A percentile compares a stretch with the other conserved stretches of the same genome.
phyloP scores from a whole-genome alignment of 1,139 yeast species.

The Hanseniaspora sp. region DNA sequence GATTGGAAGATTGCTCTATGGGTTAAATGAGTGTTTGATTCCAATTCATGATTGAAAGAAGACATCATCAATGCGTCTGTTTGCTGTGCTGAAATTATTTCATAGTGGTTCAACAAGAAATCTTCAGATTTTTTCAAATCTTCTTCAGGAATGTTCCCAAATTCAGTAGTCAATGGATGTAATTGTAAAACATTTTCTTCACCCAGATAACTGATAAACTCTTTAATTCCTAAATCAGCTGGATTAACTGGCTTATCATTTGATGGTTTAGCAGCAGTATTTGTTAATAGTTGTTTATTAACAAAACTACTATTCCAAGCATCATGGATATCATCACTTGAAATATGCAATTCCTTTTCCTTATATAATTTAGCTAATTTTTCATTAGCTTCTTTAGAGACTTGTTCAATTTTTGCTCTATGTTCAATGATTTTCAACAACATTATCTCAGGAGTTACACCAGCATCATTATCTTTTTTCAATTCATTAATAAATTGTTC shows the following conservation, averaged over 20 bases:
- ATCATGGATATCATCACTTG: slow-evolving; percentile 86
- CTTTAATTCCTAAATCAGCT: slow-evolving; percentile 20
- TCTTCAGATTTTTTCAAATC: slow-evolving; percentile 40
- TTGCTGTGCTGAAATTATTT: slow-evolving; percentile 68
- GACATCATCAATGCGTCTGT: slow-evolving; percentile 89
- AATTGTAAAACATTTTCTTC: slow-evolving; percentile 37
- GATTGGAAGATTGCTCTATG: slow-evolving; percentile 68
- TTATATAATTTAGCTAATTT: slow-evolving; percentile 55
- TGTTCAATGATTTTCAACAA: slow-evolving; percentile 44
- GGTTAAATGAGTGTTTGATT: slow-evolving; percentile 43
- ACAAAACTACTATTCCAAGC: slow-evolving; percentile 82
- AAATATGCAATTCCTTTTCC: slow-evolving; percentile 65
- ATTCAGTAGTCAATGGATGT: slow-evolving; percentile 54
- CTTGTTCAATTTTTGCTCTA: slow-evolving; percentile 55
- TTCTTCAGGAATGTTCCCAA: slow-evolving; percentile 45
- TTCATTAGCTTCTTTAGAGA: slow-evolving; percentile 46
- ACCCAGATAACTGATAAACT: slow-evolving; percentile 24
- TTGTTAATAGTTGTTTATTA: slow-evolving; percentile 41
- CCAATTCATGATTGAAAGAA: slow-evolving; percentile 75
- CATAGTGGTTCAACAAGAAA: slow-evolving; percentile 49
- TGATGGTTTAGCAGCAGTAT: slow-evolving; percentile 16
- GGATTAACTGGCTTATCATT: not conserved
- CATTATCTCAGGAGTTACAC: slow-evolving; percentile 36
- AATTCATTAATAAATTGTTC: slow-evolving; percentile 56
- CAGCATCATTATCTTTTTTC: slow-evolving; percentile 39